Percentiles rank a stretch among this genome's conserved stretches.
Evolutionary conservation across 73 alveolate species (phyloP).

Genomic region (Tetrahymena borealis): DNA sequence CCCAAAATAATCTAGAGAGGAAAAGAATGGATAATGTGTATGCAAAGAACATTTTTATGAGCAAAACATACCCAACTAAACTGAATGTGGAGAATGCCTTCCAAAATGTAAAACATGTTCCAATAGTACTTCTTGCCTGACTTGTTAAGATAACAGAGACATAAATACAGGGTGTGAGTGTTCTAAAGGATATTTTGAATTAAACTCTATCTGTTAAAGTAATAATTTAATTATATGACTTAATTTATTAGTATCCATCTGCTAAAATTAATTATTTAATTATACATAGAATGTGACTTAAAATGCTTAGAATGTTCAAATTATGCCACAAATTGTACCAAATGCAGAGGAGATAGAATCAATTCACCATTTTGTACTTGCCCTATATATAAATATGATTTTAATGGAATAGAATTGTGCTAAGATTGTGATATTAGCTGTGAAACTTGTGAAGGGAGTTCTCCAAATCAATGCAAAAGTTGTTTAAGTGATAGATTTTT

Average conservation of each 20-base stretch:
- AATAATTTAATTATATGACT: neutral
- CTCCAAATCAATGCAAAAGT: neutral
- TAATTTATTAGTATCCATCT: neutral
- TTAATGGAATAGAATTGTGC: neutral
- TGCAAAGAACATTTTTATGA: neutral
- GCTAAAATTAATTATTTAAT: too few relatives aligned
- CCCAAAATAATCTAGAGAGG: neutral
- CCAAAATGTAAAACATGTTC: neutral
- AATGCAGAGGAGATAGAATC: neutral
- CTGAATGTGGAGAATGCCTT: neutral
- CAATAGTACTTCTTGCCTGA: neutral
- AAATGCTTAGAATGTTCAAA: neutral
- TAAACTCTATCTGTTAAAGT: neutral
- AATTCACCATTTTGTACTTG: neutral
- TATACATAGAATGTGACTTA: neutral
- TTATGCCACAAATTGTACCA: neutral
- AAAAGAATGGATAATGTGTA: neutral
- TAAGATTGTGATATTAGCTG: neutral
- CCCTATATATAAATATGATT: neutral
- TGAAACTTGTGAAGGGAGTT: neutral
- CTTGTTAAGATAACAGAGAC: neutral
- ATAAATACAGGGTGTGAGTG: neutral
- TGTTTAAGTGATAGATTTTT: neutral
- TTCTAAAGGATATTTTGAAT: neutral
- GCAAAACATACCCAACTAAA: neutral